Evolutionary conservation across 2,329 filamentous ascomycete genomes (phyloP).

Genomic region (Colletotrichum musicola): DNA sequence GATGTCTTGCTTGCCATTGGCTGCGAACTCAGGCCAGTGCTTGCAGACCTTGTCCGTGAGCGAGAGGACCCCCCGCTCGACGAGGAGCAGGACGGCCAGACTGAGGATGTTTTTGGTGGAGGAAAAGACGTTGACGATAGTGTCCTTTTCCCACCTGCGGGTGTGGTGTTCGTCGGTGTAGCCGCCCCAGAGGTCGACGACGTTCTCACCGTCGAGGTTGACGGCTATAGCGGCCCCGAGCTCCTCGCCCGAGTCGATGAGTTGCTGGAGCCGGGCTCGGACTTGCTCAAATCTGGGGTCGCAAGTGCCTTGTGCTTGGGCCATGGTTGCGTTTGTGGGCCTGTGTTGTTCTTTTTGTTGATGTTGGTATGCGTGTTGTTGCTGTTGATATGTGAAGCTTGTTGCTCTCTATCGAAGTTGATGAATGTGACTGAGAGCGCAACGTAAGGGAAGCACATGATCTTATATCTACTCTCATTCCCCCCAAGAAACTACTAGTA

Average conservation of each 20-base stretch:
- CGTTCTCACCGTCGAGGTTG: conserved; percentile 53
- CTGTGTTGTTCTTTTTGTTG: background rate
- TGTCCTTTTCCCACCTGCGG: conserved; percentile 53
- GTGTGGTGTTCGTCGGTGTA: conserved; percentile 46
- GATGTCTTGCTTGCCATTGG: conserved; percentile 55
- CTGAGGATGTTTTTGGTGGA: conserved; percentile 54
- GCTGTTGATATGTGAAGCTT: background rate
- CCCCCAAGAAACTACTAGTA: too few species aligned
- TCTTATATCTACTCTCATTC: too few species aligned
- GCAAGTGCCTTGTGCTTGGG: conserved; percentile 45
- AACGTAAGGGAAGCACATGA: too few species aligned
- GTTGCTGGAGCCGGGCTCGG: conserved; percentile 48
- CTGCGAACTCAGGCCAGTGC: conserved; percentile 61
- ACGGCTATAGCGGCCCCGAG: conserved; percentile 58
- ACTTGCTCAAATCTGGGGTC: conserved; percentile 52
- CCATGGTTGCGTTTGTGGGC: conserved; percentile 32
- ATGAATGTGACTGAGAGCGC: too few species aligned
- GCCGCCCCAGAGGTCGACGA: conserved; percentile 61
- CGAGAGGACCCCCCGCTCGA: conserved; percentile 53
- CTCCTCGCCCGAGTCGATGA: conserved; percentile 53
- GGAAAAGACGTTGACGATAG: conserved; percentile 55
- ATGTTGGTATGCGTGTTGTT: background rate
- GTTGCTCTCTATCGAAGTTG: too few species aligned
- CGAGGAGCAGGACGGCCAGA: conserved; percentile 41
- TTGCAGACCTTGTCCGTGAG: conserved; percentile 52